Evolutionary conservation across 164 flowering plant species (phyloP).

Genomic region (Aristolochia californica): DNA sequence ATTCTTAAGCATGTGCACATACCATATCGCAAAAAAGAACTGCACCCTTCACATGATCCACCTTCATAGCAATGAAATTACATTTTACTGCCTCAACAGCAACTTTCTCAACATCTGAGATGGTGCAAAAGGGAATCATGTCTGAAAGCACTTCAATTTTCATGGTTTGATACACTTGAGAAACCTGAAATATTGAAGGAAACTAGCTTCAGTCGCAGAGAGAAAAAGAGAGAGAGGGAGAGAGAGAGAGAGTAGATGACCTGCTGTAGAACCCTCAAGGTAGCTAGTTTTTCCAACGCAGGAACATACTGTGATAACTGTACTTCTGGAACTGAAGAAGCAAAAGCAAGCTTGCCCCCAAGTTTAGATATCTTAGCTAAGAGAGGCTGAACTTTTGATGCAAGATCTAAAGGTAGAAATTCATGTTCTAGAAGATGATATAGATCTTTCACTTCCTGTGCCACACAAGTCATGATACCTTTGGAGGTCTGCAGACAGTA

Average conservation of each 20-base stretch:
- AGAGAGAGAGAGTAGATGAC: slow-evolving; percentile 16
- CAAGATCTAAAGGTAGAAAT: slow-evolving; percentile 67
- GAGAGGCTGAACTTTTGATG: slow-evolving; percentile 62
- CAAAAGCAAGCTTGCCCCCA: slow-evolving; percentile 79
- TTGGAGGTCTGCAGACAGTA: slow-evolving; percentile 46
- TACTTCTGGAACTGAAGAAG: slow-evolving; percentile 82
- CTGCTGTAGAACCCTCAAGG: slow-evolving; percentile 87
- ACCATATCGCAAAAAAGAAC: slow-evolving; percentile 61
- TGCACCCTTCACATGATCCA: slow-evolving; percentile 70
- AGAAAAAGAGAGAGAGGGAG: background rate
- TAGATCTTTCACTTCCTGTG: slow-evolving; percentile 86
- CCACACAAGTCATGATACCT: slow-evolving; percentile 75
- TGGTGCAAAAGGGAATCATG: slow-evolving; percentile 75
- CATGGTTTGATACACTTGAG: slow-evolving; percentile 82
- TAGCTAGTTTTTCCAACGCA: slow-evolving; percentile 70
- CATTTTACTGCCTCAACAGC: slow-evolving; percentile 80
- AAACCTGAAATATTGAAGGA: slow-evolving; percentile 41
- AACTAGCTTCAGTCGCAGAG: background rate
- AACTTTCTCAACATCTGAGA: slow-evolving; percentile 65
- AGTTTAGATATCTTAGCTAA: slow-evolving; percentile 58
- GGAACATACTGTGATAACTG: slow-evolving; percentile 74
- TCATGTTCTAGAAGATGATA: slow-evolving; percentile 75
- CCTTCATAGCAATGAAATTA: slow-evolving; percentile 62
- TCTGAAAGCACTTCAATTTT: slow-evolving; percentile 55
- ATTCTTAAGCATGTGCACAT: slow-evolving; percentile 8